Base-by-base conservation (phyloP, 129 eudicot genomes). In the Pseudognaphalium luteoalbum region DNA sequence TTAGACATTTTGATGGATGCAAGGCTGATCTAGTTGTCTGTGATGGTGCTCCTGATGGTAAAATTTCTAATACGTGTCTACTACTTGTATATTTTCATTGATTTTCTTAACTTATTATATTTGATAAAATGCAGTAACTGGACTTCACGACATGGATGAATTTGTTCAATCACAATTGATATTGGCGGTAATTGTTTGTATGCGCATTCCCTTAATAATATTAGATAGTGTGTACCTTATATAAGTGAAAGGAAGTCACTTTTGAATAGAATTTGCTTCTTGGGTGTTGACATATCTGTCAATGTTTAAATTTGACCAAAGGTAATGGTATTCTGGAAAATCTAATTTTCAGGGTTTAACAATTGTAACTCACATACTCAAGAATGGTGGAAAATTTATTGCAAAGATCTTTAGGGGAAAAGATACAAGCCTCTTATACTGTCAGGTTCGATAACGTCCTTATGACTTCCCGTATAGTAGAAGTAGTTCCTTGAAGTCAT, bases 11-110 rank as follows among this genome's bases (percentile, higher is more conserved):
- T 87, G 97, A 94, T 83, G 99, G 99, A 76, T 89, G 99, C 91
- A 91, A 94, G 79, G 99, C 99, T 77, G 99, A 94, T 79, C 90
- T 94, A 69, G 97, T 94, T 73, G 99, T 94, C 4, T 94, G 97
- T 83, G 99, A 94, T 73, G 98, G 98, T 82, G 98, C 98, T 66
- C 98, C 98, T 72, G 98, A 94, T 86, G 98, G 98, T 93, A 65
- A 78, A 79, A 69, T 51, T 21, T 12, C 72, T 71, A 21, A 39
- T 33, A 15, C 19, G 12, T 0, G 47, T 74, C 52, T 72, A 41
- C 25, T 8, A 21, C 21, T 6, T 75, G 25, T 59, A 14, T 33
- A 42, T 33, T 71, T 17, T 61, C 30, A 15, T 60, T 73, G 44
- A 10, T 59, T 25, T 20, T 14, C 58, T 21, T 61, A 37, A 4